These are phyloP conservation scores for Thraustochytrium striatum DNA, from an alignment of 352 stramenopile genomes.

Conservation along the genomic window DNA sequence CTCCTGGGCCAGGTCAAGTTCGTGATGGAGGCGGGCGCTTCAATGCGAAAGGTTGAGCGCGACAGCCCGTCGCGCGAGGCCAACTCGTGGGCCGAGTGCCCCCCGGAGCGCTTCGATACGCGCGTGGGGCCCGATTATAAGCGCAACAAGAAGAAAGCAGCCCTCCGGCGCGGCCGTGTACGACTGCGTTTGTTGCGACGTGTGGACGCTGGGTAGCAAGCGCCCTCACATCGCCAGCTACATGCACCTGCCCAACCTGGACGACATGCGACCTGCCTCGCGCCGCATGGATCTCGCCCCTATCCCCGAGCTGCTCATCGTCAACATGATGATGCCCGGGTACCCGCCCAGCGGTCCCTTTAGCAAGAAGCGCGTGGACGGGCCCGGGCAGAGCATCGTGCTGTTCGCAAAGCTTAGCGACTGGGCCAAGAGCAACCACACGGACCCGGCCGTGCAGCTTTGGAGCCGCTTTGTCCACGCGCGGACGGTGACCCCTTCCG, in stretches of 20 bases:
- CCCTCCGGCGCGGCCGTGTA: conserved; percentile 26
- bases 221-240: conserved; percentile 39
- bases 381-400: conserved; percentile 28
- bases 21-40: conserved; percentile 41
- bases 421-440: conserved; percentile 29
- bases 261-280: neutral
- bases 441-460: conserved; percentile 30
- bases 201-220: conserved; percentile 40
- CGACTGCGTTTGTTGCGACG: conserved; percentile 40
- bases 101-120: neutral
- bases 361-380: conserved; percentile 40
- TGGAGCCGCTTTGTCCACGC: conserved; percentile 47
- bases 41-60: conserved; percentile 20
- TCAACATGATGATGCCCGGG: conserved; percentile 46
- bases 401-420: conserved; percentile 35
- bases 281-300: neutral
- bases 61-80: conserved; percentile 5
- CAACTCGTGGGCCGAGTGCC: conserved; percentile 26
- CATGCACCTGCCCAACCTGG: neutral
- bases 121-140: conserved; percentile 47
- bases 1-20: conserved; percentile 36
- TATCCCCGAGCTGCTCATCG: conserved; percentile 39
- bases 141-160: conserved; percentile 37
- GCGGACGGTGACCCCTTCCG: conserved; percentile 35
- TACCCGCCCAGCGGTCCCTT: conserved; percentile 40